Percentiles rank a stretch among this genome's conserved stretches.
Evolutionary conservation across 495 filamentous ascomycete genomes (phyloP).

Genomic region (Cryomyces antarcticus): DNA sequence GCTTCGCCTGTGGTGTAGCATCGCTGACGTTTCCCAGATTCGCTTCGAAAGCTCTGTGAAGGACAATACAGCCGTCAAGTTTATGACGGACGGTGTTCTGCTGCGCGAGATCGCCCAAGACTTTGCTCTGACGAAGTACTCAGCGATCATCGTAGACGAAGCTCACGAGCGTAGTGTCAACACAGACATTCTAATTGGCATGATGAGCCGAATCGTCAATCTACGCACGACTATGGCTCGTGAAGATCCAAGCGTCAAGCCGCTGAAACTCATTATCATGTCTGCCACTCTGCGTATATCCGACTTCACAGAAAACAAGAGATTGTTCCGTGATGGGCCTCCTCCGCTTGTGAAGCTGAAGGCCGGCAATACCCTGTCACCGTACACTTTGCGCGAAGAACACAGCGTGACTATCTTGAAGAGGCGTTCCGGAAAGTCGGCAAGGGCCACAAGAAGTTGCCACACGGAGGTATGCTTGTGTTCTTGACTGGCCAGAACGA

Average conservation of each 20-base stretch:
- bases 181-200: conserved; percentile 90
- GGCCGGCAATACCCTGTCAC: conserved; percentile 88
- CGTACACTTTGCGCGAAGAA: conserved; percentile 68
- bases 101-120: conserved; percentile 81
- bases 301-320: conserved; percentile 70
- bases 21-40: conserved; percentile 89
- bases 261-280: conserved; percentile 94
- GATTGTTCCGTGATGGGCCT: conserved; percentile 50
- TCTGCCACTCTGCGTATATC: conserved; percentile 81
- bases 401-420: conserved; percentile 70
- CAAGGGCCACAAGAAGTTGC: conserved; percentile 75
- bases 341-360: conserved; percentile 81
- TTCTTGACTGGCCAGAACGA: conserved; percentile 92
- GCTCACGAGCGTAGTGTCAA: conserved; percentile 96
- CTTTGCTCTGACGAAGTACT: conserved; percentile 82
- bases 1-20: conserved; percentile 67
- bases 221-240: conserved; percentile 42
- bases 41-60: conserved; percentile 73
- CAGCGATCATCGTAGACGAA: conserved; percentile 85
- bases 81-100: conserved; percentile 97
- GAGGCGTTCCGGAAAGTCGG: conserved; percentile 77
- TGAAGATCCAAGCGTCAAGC: conserved; percentile 36
- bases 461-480: conserved; percentile 80
- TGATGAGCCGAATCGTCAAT: conserved; percentile 82
- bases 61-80: conserved; percentile 84